Percentiles rank a stretch among this genome's conserved stretches.
phyloP scores from a whole-genome alignment of 441 rosid genomes.

The Erysimum cheiri region DNA sequence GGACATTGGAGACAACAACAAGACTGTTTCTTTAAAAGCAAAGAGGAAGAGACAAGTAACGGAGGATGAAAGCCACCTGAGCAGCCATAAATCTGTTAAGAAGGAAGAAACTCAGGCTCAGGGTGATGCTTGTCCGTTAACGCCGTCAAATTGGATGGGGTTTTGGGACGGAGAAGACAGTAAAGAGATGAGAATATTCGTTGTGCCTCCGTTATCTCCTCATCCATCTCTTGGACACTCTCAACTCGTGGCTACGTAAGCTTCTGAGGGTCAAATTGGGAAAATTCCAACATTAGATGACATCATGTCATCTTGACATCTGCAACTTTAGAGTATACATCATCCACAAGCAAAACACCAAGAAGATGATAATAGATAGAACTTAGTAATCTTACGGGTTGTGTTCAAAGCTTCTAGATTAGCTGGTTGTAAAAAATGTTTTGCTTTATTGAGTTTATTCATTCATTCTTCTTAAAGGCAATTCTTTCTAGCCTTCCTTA shows the following conservation, averaged over 20 bases:
- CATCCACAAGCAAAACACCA: slow-evolving; percentile 2
- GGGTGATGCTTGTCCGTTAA: slow-evolving; percentile 50
- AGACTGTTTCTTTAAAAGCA: slow-evolving; percentile 15
- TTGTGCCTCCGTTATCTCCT: slow-evolving; percentile 72
- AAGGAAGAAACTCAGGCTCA: slow-evolving; percentile 44
- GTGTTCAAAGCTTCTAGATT: slow-evolving; percentile 5
- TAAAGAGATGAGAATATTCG: slow-evolving; percentile 59
- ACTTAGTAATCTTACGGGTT: background rate
- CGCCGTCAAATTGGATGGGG: slow-evolving; percentile 80
- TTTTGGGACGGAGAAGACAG: slow-evolving; percentile 67
- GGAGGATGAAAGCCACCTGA: slow-evolving; percentile 41
- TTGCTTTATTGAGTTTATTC: slow-evolving; percentile 21
- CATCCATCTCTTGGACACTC: slow-evolving; percentile 57
- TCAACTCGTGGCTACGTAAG: slow-evolving; percentile 46
- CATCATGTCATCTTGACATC: too few species aligned
- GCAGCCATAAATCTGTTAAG: slow-evolving; percentile 47
- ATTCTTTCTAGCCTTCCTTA: background rate
- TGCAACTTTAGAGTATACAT: slow-evolving; percentile 7
- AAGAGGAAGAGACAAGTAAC: slow-evolving; percentile 56
- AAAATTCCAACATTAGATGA: slow-evolving; percentile 22
- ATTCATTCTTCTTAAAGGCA: slow-evolving; percentile 11
- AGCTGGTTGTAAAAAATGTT: slow-evolving; percentile 25
- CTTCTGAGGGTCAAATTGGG: background rate
- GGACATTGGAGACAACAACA: slow-evolving; percentile 16
- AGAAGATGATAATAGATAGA: slow-evolving; percentile 5